Evolutionary conservation across 2,329 filamentous ascomycete species (phyloP), one percentile per base, ranked within the genome.

Genomic region (Ascosphaera aggregata): DNA sequence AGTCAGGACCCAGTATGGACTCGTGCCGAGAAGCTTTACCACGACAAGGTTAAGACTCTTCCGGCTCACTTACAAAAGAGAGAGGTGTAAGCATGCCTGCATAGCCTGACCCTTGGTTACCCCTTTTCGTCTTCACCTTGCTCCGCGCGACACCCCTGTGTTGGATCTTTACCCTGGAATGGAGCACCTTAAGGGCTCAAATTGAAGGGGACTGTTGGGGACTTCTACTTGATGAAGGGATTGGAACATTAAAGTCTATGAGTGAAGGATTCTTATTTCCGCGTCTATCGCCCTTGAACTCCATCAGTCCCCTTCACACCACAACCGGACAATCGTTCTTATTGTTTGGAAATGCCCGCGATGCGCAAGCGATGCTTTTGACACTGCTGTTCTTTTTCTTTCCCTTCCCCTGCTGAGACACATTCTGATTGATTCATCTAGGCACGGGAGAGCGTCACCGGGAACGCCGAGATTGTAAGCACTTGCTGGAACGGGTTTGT

Each of bases 11-110:
- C 55, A 4, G 85, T 93, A n/a, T 94, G 85, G 85, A 65, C 70
- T 40, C 71, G 80, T 42, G 85, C 85, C 0, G 74, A 91, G 63
- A 76, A 80, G 60, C 63, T 92, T 40, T 93, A 86, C 62, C 61
- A 79, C 44, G 72, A 86, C 45, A 89, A 89, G 69, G 78, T 85
- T 36, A 66, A 68, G 32, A 74, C 69, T 9, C 58, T 86, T 46
- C 76, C 78, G 1, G 59, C 61, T 41, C 61, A 49, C 20, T 39
- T 53, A 43, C 43, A 44, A 30, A 42, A 43, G 35, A 30, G 30
- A 20, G 32, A 42, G 35, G 27, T 36, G 19, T 43, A 42, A 34
- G 22, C 22, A 27, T 27, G 13, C 22, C 22, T 27, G 22, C 22
- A 27, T 13, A 27, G 13, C 13, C 7, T 27, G n/a, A 27, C 22